Percentiles rank a stretch among this genome's conserved stretches.
Conservation (phyloP, 352 stramenopile species). For the Phytophthora meadii region DNA sequence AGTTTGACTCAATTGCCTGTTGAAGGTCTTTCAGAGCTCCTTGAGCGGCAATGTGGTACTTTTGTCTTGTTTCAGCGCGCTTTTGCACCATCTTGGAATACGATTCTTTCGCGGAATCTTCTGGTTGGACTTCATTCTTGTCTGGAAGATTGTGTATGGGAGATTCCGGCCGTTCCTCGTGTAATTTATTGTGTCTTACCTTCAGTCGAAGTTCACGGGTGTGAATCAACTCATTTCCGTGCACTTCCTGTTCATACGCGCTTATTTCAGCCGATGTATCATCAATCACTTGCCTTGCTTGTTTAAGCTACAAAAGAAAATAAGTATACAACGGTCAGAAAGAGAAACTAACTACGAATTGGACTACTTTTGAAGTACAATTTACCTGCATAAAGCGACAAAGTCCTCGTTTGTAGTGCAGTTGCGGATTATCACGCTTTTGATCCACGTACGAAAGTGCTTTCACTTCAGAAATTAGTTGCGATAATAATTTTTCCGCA, state of each 20-base stretch:
- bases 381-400: constrained; percentile 55
- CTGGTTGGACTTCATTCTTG: constrained; percentile 8
- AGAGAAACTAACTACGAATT: neutral
- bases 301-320: constrained; percentile 15
- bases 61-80: constrained; percentile 16
- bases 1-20: constrained; percentile 30
- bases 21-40: constrained; percentile 46
- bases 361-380: neutral
- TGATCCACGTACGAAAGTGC: constrained; percentile 25
- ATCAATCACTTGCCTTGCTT: constrained; percentile 26
- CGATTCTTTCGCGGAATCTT: constrained; percentile 4
- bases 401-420: constrained; percentile 52
- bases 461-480: constrained; percentile 33
- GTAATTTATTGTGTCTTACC: constrained; percentile 8
- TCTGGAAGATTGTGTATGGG: neutral
- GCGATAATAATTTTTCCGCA: constrained; percentile 41
- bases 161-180: constrained; percentile 15
- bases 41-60: constrained; percentile 15
- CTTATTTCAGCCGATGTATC: constrained; percentile 24
- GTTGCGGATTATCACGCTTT: constrained; percentile 28
- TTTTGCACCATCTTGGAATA: constrained; percentile 17
- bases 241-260: constrained; percentile 30
- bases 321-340: neutral
- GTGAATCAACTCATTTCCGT: constrained; percentile 26
- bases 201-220: constrained; percentile 14